Conservation (phyloP, 495 filamentous ascomycete species). For the Pseudevernia furfuracea region DNA sequence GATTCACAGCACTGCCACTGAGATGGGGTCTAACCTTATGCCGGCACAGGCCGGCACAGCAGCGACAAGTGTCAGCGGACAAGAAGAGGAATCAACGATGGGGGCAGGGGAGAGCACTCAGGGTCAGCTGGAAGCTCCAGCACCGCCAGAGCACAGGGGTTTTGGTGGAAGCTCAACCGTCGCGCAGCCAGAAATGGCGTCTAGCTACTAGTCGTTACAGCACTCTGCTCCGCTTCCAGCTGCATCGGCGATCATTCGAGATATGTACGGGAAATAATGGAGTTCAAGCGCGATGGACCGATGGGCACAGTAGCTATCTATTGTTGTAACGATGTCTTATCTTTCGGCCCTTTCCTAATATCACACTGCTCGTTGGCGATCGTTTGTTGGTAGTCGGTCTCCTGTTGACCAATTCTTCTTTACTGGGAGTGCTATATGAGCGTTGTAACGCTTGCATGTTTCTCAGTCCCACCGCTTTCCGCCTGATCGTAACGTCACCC, state of each 20-base stretch:
- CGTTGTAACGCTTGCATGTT: not conserved
- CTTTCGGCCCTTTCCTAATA: not conserved
- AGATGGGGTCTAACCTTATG: conserved; percentile 28
- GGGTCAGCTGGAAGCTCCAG: conserved; percentile 11
- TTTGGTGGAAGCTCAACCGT: conserved; percentile 18
- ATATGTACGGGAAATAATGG: not conserved
- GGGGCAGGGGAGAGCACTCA: conserved; percentile 6
- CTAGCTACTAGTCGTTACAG: conserved; percentile 10
- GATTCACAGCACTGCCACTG: conserved; percentile 35
- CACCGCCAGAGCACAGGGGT: conserved; percentile 14
- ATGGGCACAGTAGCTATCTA: not conserved
- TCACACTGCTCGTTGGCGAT: not conserved
- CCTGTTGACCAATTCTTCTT: not conserved
- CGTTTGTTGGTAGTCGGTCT: not conserved
- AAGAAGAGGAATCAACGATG: conserved; percentile 3
- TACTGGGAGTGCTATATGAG: not conserved
- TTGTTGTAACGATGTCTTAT: not conserved
- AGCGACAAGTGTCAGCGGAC: conserved; percentile 19
- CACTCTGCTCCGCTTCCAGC: not conserved
- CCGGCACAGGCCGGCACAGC: conserved; percentile 17
- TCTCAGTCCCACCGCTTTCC: not conserved
- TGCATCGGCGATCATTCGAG: not conserved
- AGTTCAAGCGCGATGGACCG: not conserved
- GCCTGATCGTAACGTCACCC: not conserved
- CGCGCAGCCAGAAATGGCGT: conserved; percentile 12